Evolutionary conservation across 75 land plant species (phyloP), one percentile per base, ranked within the genome.

Genomic region (Sequoiadendron giganteum): DNA sequence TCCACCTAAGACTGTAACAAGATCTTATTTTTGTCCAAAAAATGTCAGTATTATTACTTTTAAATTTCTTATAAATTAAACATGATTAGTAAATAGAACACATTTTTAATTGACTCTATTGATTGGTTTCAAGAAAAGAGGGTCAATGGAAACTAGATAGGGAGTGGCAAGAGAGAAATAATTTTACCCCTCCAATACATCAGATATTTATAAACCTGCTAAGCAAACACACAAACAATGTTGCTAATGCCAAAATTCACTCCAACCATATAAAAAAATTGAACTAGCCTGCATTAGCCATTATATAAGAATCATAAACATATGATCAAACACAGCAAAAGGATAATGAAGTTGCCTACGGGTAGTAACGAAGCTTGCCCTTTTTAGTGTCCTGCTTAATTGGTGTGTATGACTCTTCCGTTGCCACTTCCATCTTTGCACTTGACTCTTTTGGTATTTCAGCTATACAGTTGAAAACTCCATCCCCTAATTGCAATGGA

Each of bases 371-470:
- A 86, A 97, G 97, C 86, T 95, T 97, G 30, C 99, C 99, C 93
- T 97, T 97, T 90, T 97, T 97, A 10, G 95, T 97, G 83, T 97
- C 99, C 91, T 97, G 99, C 93, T 97, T 97, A 75, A 97, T 96
- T 43, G 99, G 99, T 70, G 97, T 97, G 86, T 81, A 92, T 13
- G 89, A 92, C 92, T 97, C 99, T 72, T 96, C 99, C 55, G 99
- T 97, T 32, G 99, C 99, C 88, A 97, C 94, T 89, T 97, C 99
- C 99, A 97, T 97, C 92, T 97, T 97, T 32, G 98, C 99, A 87
- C 95, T 96, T 32, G 94, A 86, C 86, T 96, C 98, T 90, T 97
- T 97, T 15, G 99, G 99, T 38, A 97, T 96, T 87, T 97, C 99
- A 52, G 94, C 98, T 43, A 97, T 61, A 85, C 93, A 97, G 72